Conservation (phyloP, 371 early-diverging fungal genomes). For the Mortierella sp. region DNA sequence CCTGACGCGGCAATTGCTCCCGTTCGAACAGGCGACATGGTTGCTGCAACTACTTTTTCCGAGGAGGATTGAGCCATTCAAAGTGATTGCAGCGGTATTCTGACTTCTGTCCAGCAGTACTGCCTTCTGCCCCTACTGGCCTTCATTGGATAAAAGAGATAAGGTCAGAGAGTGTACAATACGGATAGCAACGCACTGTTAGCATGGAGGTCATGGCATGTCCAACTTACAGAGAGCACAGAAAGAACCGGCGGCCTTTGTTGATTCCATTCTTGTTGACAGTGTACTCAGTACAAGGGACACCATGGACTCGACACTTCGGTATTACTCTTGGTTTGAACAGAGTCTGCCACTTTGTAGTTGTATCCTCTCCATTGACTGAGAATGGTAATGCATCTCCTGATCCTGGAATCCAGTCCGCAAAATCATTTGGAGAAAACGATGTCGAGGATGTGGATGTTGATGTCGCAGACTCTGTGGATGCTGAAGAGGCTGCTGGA, state of each 20-base stretch:
- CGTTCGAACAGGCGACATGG: neutral
- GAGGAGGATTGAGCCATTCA: slow-evolving; percentile 60
- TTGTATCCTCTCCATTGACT: slow-evolving; percentile 46
- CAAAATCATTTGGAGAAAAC: slow-evolving; percentile 40
- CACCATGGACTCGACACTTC: slow-evolving; percentile 71
- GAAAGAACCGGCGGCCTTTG: slow-evolving; percentile 76
- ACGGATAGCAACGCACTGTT: neutral
- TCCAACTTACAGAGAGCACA: slow-evolving; percentile 69
- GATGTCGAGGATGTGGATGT: slow-evolving; percentile 1
- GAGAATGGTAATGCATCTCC: slow-evolving; percentile 31
- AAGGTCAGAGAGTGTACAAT: neutral
- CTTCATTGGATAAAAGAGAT: slow-evolving; percentile 18
- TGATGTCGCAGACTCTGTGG: slow-evolving; percentile 2
- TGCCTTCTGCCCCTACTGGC: slow-evolving; percentile 60
- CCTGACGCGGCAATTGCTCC: neutral
- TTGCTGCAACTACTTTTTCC: slow-evolving; percentile 10
- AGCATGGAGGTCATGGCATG: neutral
- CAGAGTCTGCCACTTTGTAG: slow-evolving; percentile 68
- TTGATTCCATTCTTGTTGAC: slow-evolving; percentile 81
- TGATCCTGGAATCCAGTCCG: slow-evolving; percentile 44
- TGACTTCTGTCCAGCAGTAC: slow-evolving; percentile 35
- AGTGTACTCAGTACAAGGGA: slow-evolving; percentile 67
- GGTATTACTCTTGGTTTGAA: slow-evolving; percentile 65
- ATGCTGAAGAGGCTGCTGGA: neutral
- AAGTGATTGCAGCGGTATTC: slow-evolving; percentile 71